Conservation (phyloP, 345 rosid genomes). For the Anacardium occidentale region DNA sequence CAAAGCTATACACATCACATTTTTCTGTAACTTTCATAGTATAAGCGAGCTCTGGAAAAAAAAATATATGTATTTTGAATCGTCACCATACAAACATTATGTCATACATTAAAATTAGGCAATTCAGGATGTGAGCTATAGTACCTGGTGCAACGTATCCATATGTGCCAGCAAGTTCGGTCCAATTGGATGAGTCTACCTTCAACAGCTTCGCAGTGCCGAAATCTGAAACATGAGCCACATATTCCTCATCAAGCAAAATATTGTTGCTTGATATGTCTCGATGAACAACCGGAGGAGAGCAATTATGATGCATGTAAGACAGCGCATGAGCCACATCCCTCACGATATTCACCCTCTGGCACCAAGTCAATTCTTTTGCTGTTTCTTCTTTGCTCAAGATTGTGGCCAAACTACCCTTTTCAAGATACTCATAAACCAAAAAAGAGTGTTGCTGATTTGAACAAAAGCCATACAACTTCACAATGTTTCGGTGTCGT, state of each 20-base stretch:
- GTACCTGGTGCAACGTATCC: conserved; percentile 35
- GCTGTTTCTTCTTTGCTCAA: conserved; percentile 19
- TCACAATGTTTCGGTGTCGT: conserved; percentile 43
- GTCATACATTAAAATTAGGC: too few relatives aligned
- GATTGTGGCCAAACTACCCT: conserved; percentile 27
- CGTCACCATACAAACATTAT: too few relatives aligned
- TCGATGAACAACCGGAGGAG: conserved; percentile 27
- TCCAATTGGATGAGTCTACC: conserved; percentile 29
- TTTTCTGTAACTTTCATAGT: conserved; percentile 29
- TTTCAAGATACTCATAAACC: conserved; percentile 35
- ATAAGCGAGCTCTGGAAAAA: conserved; percentile 31
- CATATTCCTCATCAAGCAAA: conserved; percentile 27
- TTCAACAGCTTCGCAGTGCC: conserved; percentile 33
- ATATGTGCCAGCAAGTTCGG: conserved; percentile 28
- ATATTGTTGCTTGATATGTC: conserved; percentile 36
- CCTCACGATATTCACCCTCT: conserved; percentile 19
- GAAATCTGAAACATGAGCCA: conserved; percentile 31
- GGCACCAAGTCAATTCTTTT: conserved; percentile 22
- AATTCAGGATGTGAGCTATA: too few relatives aligned
- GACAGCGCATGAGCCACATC: conserved; percentile 33
- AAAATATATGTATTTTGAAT: not conserved
- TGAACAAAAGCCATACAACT: conserved; percentile 34
- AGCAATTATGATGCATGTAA: conserved; percentile 34
- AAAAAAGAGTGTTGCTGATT: conserved; percentile 24
- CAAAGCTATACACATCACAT: conserved; percentile 34